A percentile compares a stretch with the other conserved stretches of the same genome.
These are phyloP conservation scores for Aspergillus cristatus DNA, from an alignment of 495 filamentous ascomycete genomes.

Conservation along the genomic window DNA sequence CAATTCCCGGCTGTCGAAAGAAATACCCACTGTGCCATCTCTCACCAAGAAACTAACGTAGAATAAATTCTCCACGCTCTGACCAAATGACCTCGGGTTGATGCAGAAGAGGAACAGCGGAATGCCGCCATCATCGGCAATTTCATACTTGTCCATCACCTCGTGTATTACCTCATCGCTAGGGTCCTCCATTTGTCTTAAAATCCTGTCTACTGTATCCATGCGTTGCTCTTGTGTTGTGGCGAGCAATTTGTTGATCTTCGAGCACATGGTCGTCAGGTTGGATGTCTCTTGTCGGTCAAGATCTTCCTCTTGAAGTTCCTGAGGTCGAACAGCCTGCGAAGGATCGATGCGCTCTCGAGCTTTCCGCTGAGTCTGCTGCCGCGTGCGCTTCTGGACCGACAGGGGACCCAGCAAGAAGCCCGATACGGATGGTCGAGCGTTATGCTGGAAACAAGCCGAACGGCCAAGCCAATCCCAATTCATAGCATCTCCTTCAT, in stretches of 20 bases:
- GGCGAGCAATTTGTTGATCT: constrained; percentile 44
- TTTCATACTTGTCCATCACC: constrained; percentile 43
- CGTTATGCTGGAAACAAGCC: constrained; percentile 62
- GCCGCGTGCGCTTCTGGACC: constrained; percentile 71
- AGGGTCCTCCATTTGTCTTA: constrained; percentile 24
- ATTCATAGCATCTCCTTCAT: constrained; percentile 67
- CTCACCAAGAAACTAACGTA: constrained; percentile 90
- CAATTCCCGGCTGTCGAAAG: constrained; percentile 51
- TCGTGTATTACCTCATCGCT: constrained; percentile 25
- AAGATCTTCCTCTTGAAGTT: constrained; percentile 62
- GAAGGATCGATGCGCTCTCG: constrained; percentile 52
- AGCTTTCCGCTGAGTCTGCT: constrained; percentile 54
- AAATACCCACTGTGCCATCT: constrained; percentile 66
- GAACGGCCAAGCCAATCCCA: constrained; percentile 77
- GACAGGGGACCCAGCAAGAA: constrained; percentile 88
- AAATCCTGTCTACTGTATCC: constrained; percentile 19
- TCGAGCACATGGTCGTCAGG: constrained; percentile 58
- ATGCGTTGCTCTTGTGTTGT: constrained; percentile 26
- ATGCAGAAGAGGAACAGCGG: constrained; percentile 75
- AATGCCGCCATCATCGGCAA: constrained; percentile 56
- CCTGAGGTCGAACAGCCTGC: constrained; percentile 60
- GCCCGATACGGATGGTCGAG: constrained; percentile 66
- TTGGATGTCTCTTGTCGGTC: constrained; percentile 64
- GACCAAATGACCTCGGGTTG: constrained; percentile 83
- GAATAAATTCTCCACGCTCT: constrained; percentile 96